These are phyloP conservation scores for Urtica urens DNA, from an alignment of 306 rosid species.

Conservation along the genomic window DNA sequence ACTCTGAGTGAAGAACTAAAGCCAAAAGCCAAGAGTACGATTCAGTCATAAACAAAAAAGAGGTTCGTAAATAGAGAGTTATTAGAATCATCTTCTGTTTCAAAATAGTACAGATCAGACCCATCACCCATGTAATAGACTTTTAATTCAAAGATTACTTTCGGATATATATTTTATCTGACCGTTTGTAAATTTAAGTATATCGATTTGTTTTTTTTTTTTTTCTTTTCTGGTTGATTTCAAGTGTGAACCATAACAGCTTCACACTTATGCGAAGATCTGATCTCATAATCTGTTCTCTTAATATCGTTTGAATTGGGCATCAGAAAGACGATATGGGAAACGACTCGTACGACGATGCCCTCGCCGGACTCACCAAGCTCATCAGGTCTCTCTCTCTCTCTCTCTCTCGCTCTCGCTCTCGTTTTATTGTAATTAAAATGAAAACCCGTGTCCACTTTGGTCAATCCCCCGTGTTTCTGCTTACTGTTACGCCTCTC, in stretches of 20 bases:
- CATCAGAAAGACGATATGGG: constrained; percentile 66
- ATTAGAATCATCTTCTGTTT: neutral
- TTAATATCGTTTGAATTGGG: neutral
- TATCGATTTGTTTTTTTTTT: too few species aligned
- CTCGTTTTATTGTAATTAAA: constrained; percentile 1
- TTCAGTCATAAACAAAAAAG: neutral
- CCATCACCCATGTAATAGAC: too few species aligned
- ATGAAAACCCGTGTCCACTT: neutral
- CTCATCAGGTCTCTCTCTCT: constrained; percentile 47
- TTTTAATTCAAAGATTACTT: too few species aligned
- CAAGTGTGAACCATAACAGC: too few species aligned
- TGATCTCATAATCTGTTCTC: neutral
- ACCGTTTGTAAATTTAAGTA: too few species aligned
- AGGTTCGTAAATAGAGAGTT: constrained; percentile 24
- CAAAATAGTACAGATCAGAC: neutral
- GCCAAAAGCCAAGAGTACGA: neutral
- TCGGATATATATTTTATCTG: too few species aligned
- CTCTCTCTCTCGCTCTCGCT: neutral
- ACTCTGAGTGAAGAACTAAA: neutral
- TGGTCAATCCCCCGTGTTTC: too few species aligned
- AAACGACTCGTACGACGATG: constrained; percentile 55
- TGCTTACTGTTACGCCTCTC: too few species aligned
- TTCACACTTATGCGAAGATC: too few species aligned
- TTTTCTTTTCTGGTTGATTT: too few species aligned
- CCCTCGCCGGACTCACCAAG: constrained; percentile 57